Evolutionary conservation across 2,329 filamentous ascomycete species (phyloP), one percentile per base, ranked within the genome.

Genomic region (Fragosphaeria purpurea): DNA sequence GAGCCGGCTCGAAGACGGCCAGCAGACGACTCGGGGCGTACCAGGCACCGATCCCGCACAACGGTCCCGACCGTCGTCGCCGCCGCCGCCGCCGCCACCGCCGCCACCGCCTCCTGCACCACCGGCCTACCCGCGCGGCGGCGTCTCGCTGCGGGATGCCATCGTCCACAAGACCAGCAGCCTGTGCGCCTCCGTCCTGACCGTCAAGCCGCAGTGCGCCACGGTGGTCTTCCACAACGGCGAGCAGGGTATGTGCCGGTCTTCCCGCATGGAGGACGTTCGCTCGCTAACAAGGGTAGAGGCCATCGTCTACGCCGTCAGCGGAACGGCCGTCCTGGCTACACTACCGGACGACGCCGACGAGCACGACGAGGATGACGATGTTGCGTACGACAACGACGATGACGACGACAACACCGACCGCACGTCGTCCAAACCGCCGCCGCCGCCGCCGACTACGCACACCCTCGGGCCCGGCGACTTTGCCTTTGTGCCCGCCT

Each of bases 171-270:
- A 79, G 62, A 81, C 76, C 49, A 77, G 83, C 53, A 77, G 76
- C 53, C 75, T 88, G 65, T 86, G 83, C 61, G 81, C 82, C 34
- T 80, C 80, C 79, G 77, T 85, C 8, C 73, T 85, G 65, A 76
- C 81, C 40, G 77, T 82, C 2, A 77, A 79, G 56, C 80, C 83
- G 6, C 74, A 77, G 48, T 79, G 79, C 33, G 67, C 73, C 3
- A 81, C 80, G 0, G 74, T 77, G 6, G 71, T 88, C 30, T 82
- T 84, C 55, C 84, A 88, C 59, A 82, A 87, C 58, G 83, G 82
- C 50, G 75, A 81, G 60, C 80, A 86, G 72, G 78, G 78, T 80
- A 60, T 8, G 33, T 52, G 3, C 22, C 22, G 22, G 22, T 22
- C 22, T 22, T 22, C 22, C 22, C n/a, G n/a, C n/a, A n/a, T n/a